Evolutionary conservation across 1,284 basidiomycete genomes (phyloP), one percentile per base, ranked within the genome.

Genomic region (Heterobasidion occidentale): DNA sequence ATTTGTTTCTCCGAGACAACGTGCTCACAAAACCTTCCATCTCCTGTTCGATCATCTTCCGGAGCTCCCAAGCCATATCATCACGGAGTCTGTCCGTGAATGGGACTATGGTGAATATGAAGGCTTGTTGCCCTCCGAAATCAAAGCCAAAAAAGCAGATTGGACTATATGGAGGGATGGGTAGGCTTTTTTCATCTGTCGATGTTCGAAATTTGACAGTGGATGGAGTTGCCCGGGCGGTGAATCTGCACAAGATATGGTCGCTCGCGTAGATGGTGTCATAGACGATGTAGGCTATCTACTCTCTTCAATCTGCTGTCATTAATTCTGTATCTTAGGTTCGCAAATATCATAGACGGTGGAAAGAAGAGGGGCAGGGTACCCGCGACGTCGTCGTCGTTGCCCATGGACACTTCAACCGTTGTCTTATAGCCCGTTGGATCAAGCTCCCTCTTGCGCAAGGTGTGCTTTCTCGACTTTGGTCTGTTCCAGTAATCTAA

Each of bases 31-130:
- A 63, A 98, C 94, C 0, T 95, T 92, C 65, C 80, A 93, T 60
- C 77, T 96, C 49, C 72, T 93, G 34, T 93, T 93, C 58, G 78
- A 77, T 17, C 78, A 83, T 59, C 67, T 81, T 45, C 67, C 71
- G 3, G 63, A 77, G 50, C 56, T 70, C 19, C 87, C 88, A 5
- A 61, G 75, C 51, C 81, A 86, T 63, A 67, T 77, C 33, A 67
- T 84, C 48, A 84, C 85, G 0, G 88, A 91, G 62, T 77, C 83
- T 33, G 81, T 81, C 47, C 75, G 82, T 51, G 90, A 95, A 70
- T 95, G 93, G 92, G 88, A 94, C 65, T 95, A 95, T 67, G 92
- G 94, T 33, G 81, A 90, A 9, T 96, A 92, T 65, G 94, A 97
- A 68, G 94, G 94, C 11, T 79, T 93, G 47, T 68, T 81, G 46